Conservation (phyloP, 139 green algal species). For the Marvania coccoides region DNA sequence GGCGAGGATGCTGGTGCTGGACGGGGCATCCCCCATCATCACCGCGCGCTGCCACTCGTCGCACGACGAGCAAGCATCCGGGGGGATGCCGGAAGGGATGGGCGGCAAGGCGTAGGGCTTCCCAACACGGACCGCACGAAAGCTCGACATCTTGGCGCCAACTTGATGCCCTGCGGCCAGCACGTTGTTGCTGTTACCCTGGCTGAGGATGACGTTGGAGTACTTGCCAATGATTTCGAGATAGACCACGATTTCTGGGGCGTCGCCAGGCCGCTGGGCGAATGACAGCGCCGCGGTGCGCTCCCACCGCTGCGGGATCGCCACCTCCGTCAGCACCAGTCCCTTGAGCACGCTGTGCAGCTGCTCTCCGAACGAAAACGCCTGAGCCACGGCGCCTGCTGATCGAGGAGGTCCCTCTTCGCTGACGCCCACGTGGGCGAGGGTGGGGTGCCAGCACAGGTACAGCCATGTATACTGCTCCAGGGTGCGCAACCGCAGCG, state of each 20-base stretch:
- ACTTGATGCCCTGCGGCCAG: constrained; percentile 51
- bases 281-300: constrained; percentile 61
- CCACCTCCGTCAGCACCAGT: constrained; percentile 46
- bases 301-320: constrained; percentile 62
- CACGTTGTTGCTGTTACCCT: constrained; percentile 21
- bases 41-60: not conserved
- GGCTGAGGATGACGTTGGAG: constrained; percentile 56
- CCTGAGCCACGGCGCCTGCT: constrained; percentile 30
- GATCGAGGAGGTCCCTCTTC: constrained; percentile 10
- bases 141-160: constrained; percentile 52
- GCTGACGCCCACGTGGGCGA: constrained; percentile 28
- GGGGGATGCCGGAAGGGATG: constrained; percentile 39
- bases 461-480: constrained; percentile 53
- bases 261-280: constrained; percentile 37
- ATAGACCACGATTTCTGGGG: constrained; percentile 34
- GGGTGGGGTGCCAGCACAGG: constrained; percentile 62
- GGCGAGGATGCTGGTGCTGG: constrained; percentile 1
- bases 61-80: constrained; percentile 8
- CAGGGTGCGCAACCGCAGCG: constrained; percentile 39
- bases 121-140: constrained; percentile 63
- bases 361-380: constrained; percentile 37
- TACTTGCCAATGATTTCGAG: constrained; percentile 69
- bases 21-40: not conserved
- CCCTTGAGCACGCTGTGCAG: constrained; percentile 33
- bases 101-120: constrained; percentile 55